Conservation (phyloP, 306 rosid genomes). For the Sindora glabra region DNA sequence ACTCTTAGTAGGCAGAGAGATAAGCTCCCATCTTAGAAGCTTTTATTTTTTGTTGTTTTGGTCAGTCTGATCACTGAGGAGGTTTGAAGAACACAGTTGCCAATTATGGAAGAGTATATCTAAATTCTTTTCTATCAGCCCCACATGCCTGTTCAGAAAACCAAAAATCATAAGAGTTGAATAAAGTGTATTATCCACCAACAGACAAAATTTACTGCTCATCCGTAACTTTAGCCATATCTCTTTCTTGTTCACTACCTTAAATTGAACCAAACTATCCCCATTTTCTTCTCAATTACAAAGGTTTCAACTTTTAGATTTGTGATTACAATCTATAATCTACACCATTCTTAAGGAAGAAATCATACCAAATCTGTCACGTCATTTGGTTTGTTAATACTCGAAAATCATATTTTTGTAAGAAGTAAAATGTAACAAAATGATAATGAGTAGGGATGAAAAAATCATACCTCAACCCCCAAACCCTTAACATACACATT, state of each 20-base stretch:
- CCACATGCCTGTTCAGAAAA: slow-evolving; percentile 51
- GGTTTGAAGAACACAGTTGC: neutral
- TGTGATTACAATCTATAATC: neutral
- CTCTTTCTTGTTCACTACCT: neutral
- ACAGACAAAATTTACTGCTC: neutral
- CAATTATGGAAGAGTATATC: slow-evolving; percentile 42
- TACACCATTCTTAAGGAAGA: neutral
- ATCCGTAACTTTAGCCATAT: neutral
- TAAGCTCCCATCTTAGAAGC: slow-evolving; percentile 21
- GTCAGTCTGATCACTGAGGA: neutral
- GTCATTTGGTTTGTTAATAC: neutral
- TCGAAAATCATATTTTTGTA: neutral
- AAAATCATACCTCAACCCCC: slow-evolving; percentile 54
- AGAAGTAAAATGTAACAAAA: neutral
- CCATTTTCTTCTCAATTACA: neutral
- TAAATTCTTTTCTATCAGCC: slow-evolving; percentile 66
- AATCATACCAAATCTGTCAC: neutral
- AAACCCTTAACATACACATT: slow-evolving; percentile 57
- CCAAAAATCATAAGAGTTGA: neutral
- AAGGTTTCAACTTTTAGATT: neutral
- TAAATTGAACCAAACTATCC: neutral
- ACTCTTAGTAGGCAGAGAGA: slow-evolving; percentile 16
- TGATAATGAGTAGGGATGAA: neutral
- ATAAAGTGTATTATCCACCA: neutral
- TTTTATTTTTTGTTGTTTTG: slow-evolving; percentile 18